These are phyloP conservation scores for Melocanna baccifera DNA, from an alignment of 176 grass and related monocot genomes.

Conservation along the genomic window DNA sequence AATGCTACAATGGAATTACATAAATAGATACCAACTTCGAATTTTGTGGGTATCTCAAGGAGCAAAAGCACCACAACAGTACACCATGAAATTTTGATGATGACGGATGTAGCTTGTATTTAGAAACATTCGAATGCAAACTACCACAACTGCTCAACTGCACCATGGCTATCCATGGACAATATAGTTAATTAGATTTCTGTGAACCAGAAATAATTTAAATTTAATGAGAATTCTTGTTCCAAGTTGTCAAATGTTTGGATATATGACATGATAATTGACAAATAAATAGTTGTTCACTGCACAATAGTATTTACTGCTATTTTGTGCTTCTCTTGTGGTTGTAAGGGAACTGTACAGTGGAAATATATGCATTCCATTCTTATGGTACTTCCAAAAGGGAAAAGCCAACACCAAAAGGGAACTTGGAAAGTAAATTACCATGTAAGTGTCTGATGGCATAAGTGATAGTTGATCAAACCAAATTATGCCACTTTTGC, in stretches of 20 bases:
- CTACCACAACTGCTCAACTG: slow-evolving; percentile 1
- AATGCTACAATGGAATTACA: neutral
- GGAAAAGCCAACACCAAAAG: neutral
- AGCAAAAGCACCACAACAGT: neutral
- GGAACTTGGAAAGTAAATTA: slow-evolving; percentile 31
- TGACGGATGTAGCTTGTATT: neutral
- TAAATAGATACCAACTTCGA: neutral
- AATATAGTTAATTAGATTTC: neutral
- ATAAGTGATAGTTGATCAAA: slow-evolving; percentile 96
- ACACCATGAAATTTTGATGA: slow-evolving; percentile 17
- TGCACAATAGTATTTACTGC: neutral
- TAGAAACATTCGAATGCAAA: slow-evolving; percentile 1
- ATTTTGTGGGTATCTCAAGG: neutral
- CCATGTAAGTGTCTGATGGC: slow-evolving; percentile 78
- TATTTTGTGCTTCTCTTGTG: neutral
- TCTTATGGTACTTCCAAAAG: neutral
- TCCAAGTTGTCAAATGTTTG: slow-evolving; percentile 17
- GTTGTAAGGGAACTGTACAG: slow-evolving; percentile 5
- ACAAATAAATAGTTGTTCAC: neutral
- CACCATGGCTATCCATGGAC: neutral
- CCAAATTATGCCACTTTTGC: slow-evolving; percentile 72
- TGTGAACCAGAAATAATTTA: slow-evolving; percentile 8
- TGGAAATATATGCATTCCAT: neutral
- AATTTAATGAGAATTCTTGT: slow-evolving; percentile 8
- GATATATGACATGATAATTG: neutral